Percentiles rank a stretch among this genome's conserved stretches.
Conservation (phyloP, 2,329 filamentous ascomycete species). For the Periconia digitata region DNA sequence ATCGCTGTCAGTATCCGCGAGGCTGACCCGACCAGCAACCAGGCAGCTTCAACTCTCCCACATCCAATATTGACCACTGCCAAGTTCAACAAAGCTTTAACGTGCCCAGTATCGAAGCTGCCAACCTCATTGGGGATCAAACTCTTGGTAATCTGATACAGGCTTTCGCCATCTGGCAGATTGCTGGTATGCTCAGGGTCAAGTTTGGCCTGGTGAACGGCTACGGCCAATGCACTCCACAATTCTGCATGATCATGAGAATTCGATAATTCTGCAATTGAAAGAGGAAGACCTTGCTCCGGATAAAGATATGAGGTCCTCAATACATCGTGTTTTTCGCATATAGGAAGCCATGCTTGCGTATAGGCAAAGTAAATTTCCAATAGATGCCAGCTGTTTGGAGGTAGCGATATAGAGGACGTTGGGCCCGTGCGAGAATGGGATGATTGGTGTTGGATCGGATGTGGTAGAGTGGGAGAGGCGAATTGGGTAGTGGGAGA, state of each 20-base stretch:
- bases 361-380: conserved; percentile 76
- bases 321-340: conserved; percentile 66
- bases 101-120: conserved; percentile 41
- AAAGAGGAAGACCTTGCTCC: conserved; percentile 41
- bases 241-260: conserved; percentile 48
- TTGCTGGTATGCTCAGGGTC: conserved; percentile 1
- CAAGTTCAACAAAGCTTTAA: conserved; percentile 51
- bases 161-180: conserved; percentile 15
- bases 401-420: conserved; percentile 44
- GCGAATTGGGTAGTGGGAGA: conserved; percentile 2
- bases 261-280: conserved; percentile 20
- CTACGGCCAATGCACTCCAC: conserved; percentile 49
- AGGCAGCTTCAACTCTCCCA: conserved; percentile 60
- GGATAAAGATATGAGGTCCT: conserved; percentile 60
- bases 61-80: conserved; percentile 65
- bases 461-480: conserved; percentile 1
- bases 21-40: conserved; percentile 66
- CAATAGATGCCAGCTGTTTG: conserved; percentile 62
- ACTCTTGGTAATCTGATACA: conserved; percentile 31
- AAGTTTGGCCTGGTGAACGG: conserved; percentile 28
- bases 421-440: conserved; percentile 19
- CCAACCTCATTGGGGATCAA: conserved; percentile 36
- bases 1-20: conserved; percentile 55
- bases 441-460: neutral
- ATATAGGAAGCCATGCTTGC: conserved; percentile 74